phyloP scores from a whole-genome alignment of 768 basidiomycete genomes.

The Boletus eberwhitei region DNA sequence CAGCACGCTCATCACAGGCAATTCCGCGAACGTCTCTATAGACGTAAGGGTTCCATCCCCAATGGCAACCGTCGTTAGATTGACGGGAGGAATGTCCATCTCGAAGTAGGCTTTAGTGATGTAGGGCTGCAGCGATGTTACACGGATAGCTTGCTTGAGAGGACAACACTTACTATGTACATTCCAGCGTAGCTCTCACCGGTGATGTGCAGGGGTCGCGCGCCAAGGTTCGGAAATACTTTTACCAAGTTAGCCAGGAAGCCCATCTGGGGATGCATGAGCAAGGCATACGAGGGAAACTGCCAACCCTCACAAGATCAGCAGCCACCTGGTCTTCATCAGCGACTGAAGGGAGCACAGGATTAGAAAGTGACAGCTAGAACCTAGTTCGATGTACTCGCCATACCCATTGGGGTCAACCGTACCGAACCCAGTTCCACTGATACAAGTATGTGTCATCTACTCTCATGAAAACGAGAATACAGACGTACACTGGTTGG shows the following conservation, averaged over 20 bases:
- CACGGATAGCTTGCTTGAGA: slow-evolving; percentile 25
- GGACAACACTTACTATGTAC: slow-evolving; percentile 49
- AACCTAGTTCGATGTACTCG: slow-evolving; percentile 32
- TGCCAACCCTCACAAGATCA: slow-evolving; percentile 36
- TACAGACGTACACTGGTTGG: slow-evolving; percentile 51
- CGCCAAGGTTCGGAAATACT: slow-evolving; percentile 65
- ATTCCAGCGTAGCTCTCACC: slow-evolving; percentile 75
- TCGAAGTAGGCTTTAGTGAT: slow-evolving; percentile 69
- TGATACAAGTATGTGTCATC: slow-evolving; percentile 3
- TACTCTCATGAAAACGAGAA: background rate
- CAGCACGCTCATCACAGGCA: slow-evolving; percentile 58
- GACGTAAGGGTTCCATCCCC: slow-evolving; percentile 60
- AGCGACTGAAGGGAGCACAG: slow-evolving; percentile 34
- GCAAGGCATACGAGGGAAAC: slow-evolving; percentile 25
- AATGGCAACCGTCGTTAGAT: slow-evolving; percentile 61
- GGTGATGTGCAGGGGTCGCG: slow-evolving; percentile 60
- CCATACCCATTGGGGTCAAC: slow-evolving; percentile 56
- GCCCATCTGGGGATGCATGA: slow-evolving; percentile 47
- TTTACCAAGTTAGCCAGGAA: slow-evolving; percentile 69
- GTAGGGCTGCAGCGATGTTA: slow-evolving; percentile 52
- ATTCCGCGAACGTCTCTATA: slow-evolving; percentile 44
- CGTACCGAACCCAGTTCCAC: slow-evolving; percentile 64
- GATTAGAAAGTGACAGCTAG: background rate
- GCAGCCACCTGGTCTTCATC: slow-evolving; percentile 61
- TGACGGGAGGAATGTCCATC: slow-evolving; percentile 59